Conservation (phyloP, 306 rosid species). For the Dicorynia guianensis region DNA sequence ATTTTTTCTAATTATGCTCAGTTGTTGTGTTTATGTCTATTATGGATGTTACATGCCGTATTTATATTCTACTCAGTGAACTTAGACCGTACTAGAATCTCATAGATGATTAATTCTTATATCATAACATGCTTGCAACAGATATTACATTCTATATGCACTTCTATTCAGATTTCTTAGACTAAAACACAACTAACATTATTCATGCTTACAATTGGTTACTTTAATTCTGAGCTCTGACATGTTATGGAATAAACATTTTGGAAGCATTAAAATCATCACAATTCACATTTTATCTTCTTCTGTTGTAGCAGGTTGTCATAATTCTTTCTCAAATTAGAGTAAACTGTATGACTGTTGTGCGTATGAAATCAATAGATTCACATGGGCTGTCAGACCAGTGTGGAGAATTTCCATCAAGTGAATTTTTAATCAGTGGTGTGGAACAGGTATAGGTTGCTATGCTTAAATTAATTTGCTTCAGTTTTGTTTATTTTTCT, state of each 20-base stretch:
- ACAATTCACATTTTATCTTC: slow-evolving; percentile 39
- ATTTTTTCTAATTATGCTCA: no score
- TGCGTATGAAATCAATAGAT: slow-evolving; percentile 72
- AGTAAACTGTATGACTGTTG: slow-evolving; percentile 88
- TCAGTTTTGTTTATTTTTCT: neutral
- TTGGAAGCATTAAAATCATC: slow-evolving; percentile 39
- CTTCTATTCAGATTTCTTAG: no score
- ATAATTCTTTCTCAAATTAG: slow-evolving; percentile 79
- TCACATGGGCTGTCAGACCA: slow-evolving; percentile 49
- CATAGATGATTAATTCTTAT: no score
- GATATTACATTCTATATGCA: neutral
- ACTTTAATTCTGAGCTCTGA: no score
- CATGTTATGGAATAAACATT: neutral
- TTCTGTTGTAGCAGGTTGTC: slow-evolving; percentile 66
- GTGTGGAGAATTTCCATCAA: slow-evolving; percentile 50
- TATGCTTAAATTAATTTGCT: slow-evolving; percentile 15
- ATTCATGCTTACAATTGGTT: no score
- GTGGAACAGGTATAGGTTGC: slow-evolving; percentile 74
- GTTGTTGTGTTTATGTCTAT: no score
- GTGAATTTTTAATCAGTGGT: slow-evolving; percentile 56
- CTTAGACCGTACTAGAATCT: no score
- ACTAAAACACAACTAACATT: no score
- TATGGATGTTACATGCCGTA: no score
- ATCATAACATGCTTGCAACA: neutral
- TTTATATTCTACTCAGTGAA: no score